phyloP scores from a whole-genome alignment of 2,329 filamentous ascomycete species.

The Trichoderma sp. region DNA sequence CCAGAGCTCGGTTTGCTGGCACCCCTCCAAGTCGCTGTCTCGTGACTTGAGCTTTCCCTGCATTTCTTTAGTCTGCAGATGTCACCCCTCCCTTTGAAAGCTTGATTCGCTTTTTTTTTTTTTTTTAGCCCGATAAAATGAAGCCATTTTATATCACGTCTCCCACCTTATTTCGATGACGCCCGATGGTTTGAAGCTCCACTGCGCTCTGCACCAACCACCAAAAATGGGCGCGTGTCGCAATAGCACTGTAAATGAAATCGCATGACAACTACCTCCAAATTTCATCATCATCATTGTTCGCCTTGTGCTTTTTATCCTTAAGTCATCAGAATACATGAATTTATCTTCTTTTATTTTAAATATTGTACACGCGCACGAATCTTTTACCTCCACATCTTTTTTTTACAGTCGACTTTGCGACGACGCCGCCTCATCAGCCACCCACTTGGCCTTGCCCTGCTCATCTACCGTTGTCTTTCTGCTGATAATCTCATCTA shows the following conservation, averaged over 20 bases:
- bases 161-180: constrained; percentile 19
- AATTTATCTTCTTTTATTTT: constrained; percentile 4
- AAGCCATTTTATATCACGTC: constrained; percentile 11
- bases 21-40: constrained; percentile 17
- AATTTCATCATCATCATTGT: background rate
- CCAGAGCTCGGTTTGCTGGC: constrained; percentile 8
- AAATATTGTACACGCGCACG: constrained; percentile 14
- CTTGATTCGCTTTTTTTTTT: background rate
- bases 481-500: constrained; percentile 66
- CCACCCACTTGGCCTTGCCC: constrained; percentile 47
- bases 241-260: background rate
- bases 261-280: background rate
- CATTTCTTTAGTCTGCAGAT: constrained; percentile 13
- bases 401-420: constrained; percentile 39
- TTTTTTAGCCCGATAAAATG: constrained; percentile 22
- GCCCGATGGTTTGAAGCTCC: constrained; percentile 18
- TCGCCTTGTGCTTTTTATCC: background rate
- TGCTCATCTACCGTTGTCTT: constrained; percentile 55
- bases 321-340: background rate
- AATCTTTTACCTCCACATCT: background rate
- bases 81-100: constrained; percentile 21
- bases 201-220: background rate
- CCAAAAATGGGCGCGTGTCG: background rate
- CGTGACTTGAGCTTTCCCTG: constrained; percentile 24
- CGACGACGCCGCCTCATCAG: constrained; percentile 34